Conservation (phyloP, 257 asterid species). For the Capsicum baccatum region DNA sequence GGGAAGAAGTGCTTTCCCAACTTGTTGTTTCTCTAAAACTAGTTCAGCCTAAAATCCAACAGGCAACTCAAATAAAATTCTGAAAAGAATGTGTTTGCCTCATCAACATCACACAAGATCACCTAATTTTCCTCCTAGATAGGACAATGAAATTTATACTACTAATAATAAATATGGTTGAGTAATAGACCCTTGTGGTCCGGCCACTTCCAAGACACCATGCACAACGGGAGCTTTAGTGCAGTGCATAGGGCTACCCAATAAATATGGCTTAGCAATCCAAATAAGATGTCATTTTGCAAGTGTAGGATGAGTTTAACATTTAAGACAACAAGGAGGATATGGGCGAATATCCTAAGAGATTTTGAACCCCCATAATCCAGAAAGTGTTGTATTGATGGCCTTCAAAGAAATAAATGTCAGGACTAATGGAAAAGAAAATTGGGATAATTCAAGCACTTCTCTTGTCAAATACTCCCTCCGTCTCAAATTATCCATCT, state of each 20-base stretch:
- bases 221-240: no score
- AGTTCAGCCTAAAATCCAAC: no score
- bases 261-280: not conserved
- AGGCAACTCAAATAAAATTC: not conserved
- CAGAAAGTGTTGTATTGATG: no score
- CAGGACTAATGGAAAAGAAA: not conserved
- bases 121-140: conserved; percentile 8
- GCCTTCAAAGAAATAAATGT: no score
- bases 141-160: not conserved
- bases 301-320: not conserved
- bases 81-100: not conserved
- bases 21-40: no score
- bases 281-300: not conserved
- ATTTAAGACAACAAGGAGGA: not conserved
- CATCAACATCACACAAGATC: not conserved
- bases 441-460: not conserved
- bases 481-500: no score
- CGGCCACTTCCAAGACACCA: no score
- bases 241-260: no score
- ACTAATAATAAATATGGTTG: not conserved
- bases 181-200: no score
- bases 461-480: not conserved
- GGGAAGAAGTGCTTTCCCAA: not conserved
- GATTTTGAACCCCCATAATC: not conserved
- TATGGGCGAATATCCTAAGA: not conserved